Evolutionary conservation across 73 alveolate species (phyloP).

Genomic region (Urostyla sp.): DNA sequence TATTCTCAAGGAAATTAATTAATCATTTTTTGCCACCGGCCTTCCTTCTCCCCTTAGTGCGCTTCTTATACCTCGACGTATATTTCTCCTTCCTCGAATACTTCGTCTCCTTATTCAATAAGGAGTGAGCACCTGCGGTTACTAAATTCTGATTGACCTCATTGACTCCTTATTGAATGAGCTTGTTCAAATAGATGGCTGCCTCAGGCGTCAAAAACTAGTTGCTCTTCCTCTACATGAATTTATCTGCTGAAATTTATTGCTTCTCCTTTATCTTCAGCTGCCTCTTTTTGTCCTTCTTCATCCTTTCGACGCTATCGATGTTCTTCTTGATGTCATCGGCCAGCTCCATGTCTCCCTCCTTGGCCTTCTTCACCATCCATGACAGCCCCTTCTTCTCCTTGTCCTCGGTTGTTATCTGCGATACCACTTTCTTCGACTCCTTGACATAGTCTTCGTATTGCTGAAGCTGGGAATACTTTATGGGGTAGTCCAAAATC

Average conservation of each 20-base stretch:
- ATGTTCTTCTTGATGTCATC: constrained; percentile 29
- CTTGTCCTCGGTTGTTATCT: constrained; percentile 23
- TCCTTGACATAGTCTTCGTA: constrained; percentile 31
- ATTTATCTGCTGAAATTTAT: neutral
- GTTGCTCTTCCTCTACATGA: neutral
- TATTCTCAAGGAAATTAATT: too few species aligned
- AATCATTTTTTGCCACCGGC: too few species aligned
- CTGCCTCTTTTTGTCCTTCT: constrained; percentile 16
- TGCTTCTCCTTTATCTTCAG: constrained; percentile 28
- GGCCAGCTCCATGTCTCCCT: constrained; percentile 38
- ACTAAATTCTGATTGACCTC: constrained; percentile 16
- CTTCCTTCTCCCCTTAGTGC: constrained; percentile 23
- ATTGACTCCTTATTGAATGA: neutral
- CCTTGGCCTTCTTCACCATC: constrained; percentile 49
- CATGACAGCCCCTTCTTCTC: constrained; percentile 38
- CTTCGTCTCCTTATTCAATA: neutral
- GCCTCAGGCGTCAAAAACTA: constrained; percentile 41
- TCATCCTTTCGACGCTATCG: constrained; percentile 13
- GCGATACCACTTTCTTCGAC: constrained; percentile 52
- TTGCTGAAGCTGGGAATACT: neutral
- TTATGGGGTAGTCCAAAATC: neutral
- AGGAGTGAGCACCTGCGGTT: constrained; percentile 18
- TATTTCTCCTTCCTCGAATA: constrained; percentile 25
- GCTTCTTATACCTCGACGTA: constrained; percentile 21
- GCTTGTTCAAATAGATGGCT: constrained; percentile 17